A percentile compares a stretch with the other conserved stretches of the same genome.
These are phyloP conservation scores for Hamamelis virginiana DNA, from an alignment of 164 flowering plant genomes.

Conservation along the genomic window DNA sequence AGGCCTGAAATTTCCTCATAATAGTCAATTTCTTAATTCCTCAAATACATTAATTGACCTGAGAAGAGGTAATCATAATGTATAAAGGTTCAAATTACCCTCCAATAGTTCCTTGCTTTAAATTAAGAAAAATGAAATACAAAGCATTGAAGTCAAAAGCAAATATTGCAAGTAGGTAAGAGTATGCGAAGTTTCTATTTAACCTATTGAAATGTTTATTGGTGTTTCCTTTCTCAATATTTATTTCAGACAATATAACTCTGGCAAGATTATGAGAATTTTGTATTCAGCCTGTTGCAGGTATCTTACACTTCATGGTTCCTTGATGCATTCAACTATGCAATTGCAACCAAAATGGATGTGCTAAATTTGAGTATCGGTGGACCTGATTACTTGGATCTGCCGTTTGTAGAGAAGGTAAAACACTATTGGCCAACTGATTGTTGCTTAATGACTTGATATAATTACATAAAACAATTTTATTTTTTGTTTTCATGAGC, in stretches of 20 bases:
- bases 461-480: not conserved
- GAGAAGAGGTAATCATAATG: not conserved
- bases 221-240: conserved; percentile 2
- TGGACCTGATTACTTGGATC: conserved; percentile 98
- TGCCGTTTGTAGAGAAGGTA: conserved; percentile 99
- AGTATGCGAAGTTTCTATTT: not conserved
- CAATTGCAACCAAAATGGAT: conserved; percentile 93
- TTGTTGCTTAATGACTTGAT: conserved; percentile 3
- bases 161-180: not conserved
- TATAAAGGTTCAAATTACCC: not conserved
- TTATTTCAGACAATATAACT: not conserved
- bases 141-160: not conserved
- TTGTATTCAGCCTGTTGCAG: conserved; percentile 93
- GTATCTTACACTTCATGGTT: conserved; percentile 99
- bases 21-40: too few relatives aligned
- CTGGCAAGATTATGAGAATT: conserved; percentile 65
- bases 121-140: not conserved
- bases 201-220: not conserved
- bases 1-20: too few relatives aligned
- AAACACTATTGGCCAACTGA: conserved; percentile 1
- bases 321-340: conserved; percentile 99
- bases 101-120: not conserved
- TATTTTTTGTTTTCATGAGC: not conserved
- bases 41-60: too few relatives aligned
- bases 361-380: conserved; percentile 97